A percentile compares a stretch with the other conserved stretches of the same genome.
These are phyloP conservation scores for Sinapis alba DNA, from an alignment of 441 rosid genomes.

Conservation along the genomic window DNA sequence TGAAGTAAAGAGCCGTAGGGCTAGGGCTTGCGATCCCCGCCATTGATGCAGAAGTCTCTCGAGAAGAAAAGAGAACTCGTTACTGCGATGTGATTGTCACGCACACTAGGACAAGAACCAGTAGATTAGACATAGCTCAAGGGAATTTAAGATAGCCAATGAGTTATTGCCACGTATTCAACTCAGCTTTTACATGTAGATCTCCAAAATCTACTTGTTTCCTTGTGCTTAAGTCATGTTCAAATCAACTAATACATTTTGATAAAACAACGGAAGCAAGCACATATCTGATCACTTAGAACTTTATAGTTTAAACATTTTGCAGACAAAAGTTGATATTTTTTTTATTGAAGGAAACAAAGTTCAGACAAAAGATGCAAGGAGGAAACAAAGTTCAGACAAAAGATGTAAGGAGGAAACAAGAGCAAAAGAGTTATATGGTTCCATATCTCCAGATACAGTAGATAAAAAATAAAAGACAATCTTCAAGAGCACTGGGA, in stretches of 20 bases:
- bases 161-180: conserved; percentile 58
- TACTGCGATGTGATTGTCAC: conserved; percentile 23
- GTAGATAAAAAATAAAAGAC: background rate
- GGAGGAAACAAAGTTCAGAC: background rate
- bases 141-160: conserved; percentile 61
- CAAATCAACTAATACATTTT: too few species aligned
- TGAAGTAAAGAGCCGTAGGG: conserved; percentile 49
- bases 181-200: conserved; percentile 18
- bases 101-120: conserved; percentile 24
- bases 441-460: conserved; percentile 11
- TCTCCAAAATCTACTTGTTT: conserved; percentile 21
- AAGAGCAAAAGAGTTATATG: background rate
- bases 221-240: background rate
- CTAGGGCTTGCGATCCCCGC: conserved; percentile 53
- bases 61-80: background rate
- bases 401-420: background rate
- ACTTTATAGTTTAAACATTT: background rate
- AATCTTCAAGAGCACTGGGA: background rate
- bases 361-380: background rate
- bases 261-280: background rate
- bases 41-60: conserved; percentile 45
- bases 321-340: background rate
- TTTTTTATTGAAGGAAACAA: background rate
- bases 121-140: conserved; percentile 34
- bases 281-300: background rate